These are phyloP conservation scores for Dendrostoma leiphaemia DNA, from an alignment of 2,329 filamentous ascomycete species.

Conservation along the genomic window DNA sequence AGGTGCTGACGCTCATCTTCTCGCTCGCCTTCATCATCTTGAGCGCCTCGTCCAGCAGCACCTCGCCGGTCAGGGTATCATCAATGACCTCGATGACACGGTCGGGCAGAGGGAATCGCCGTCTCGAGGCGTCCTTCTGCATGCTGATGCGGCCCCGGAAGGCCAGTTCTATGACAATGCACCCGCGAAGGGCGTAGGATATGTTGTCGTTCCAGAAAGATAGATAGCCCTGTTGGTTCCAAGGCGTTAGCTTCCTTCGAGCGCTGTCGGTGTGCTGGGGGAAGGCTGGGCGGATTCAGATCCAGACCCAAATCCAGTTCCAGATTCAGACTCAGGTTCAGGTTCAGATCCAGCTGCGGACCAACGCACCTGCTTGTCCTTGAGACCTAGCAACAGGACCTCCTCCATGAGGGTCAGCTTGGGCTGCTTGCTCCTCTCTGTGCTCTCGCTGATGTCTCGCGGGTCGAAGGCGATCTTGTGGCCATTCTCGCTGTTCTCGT, in stretches of 20 bases:
- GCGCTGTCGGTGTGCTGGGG: background rate
- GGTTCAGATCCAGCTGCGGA: too few species aligned
- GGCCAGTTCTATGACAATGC: conserved; percentile 96
- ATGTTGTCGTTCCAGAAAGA: conserved; percentile 99
- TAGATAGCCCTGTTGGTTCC: conserved; percentile 73
- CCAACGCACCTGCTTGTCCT: conserved; percentile 88
- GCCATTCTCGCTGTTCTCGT: conserved; percentile 89
- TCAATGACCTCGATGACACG: conserved; percentile 96
- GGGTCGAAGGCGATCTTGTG: conserved; percentile 99
- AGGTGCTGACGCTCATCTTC: conserved; percentile 99
- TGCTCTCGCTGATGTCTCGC: conserved; percentile 93
- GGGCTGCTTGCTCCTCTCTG: conserved; percentile 93
- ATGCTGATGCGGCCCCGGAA: conserved; percentile 96
- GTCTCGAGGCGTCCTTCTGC: conserved; percentile 91
- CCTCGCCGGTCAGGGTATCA: conserved; percentile 93
- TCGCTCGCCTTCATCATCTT: conserved; percentile 99
- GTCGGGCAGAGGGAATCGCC: conserved; percentile 90
- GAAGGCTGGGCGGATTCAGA: too few species aligned
- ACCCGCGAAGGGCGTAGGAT: conserved; percentile 93
- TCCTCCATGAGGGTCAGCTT: conserved; percentile 99
- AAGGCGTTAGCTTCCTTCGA: conserved; percentile 2
- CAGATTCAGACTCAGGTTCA: too few species aligned
- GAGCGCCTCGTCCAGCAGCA: conserved; percentile 92
- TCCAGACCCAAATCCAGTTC: too few species aligned
- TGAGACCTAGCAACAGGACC: conserved; percentile 88